phyloP scores from a whole-genome alignment of 1,284 basidiomycete species.

The Ustilago trichophora region DNA sequence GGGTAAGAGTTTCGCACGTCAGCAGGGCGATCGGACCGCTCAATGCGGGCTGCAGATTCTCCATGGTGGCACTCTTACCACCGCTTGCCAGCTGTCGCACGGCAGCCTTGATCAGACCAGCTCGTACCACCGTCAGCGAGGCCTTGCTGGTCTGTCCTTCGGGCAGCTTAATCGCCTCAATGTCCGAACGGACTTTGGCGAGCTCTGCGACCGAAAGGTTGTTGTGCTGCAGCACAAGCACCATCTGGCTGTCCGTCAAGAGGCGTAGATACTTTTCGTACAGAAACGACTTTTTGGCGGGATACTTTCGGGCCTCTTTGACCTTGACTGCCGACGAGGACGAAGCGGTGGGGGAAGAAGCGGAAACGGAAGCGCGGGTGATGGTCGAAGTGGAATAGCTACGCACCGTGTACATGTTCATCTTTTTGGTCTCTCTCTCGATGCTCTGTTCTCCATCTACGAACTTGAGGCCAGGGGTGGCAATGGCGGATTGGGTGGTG shows the following conservation, averaged over 20 bases:
- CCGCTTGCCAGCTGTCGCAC: conserved; percentile 20
- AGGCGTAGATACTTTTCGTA: conserved; percentile 54
- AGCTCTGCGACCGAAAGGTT: conserved; percentile 57
- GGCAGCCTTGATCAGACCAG: conserved; percentile 47
- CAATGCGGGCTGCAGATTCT: conserved; percentile 37
- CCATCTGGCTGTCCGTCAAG: conserved; percentile 44
- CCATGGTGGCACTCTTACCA: conserved; percentile 11
- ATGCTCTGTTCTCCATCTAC: conserved; percentile 48
- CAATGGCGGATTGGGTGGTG: conserved; percentile 45
- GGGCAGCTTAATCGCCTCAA: conserved; percentile 48
- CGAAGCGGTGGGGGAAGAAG: conserved; percentile 3
- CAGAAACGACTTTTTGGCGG: conserved; percentile 54
- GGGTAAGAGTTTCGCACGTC: conserved; percentile 52
- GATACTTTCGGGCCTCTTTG: conserved; percentile 33
- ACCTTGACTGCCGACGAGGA: not conserved
- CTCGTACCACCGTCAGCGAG: conserved; percentile 46
- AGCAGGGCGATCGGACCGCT: conserved; percentile 58
- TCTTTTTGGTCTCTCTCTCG: conserved; percentile 58
- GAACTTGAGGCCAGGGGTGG: conserved; percentile 52
- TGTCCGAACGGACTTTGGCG: conserved; percentile 45
- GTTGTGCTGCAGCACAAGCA: conserved; percentile 57
- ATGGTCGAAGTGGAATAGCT: conserved; percentile 35
- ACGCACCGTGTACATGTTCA: conserved; percentile 65
- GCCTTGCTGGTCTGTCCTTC: conserved; percentile 27
- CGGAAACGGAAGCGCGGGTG: conserved; percentile 13